Evolutionary conservation across 2,329 filamentous ascomycete species (phyloP), one percentile per base, ranked within the genome.

Genomic region (Penicillium sp.): DNA sequence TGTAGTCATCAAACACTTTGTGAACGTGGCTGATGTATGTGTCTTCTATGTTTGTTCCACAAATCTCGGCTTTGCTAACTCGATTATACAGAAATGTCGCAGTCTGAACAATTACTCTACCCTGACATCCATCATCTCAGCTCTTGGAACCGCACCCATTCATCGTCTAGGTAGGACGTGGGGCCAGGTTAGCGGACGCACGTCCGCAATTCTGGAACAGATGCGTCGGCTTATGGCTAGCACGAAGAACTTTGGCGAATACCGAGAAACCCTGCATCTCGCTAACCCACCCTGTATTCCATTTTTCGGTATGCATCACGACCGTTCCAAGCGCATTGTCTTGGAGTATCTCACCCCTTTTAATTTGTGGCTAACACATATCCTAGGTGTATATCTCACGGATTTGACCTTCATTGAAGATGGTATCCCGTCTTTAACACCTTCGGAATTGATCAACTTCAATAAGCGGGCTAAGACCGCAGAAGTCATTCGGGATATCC

Each of bases 341-440:
- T 37, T 37, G 46, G 25, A 40, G 6, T 15, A 27, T 54, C 50
- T 37, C 10, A 29, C 41, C 29, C 54, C 43, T 47, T 47, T 52
- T 21, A 1, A 35, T 43, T 51, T 68, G 47, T 67, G 42, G 57
- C 63, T 58, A 48, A 64, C 47, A 51, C 9, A n/a, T 12, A n/a
- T 13, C 62, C 5, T 66, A 94, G 91, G 92, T 76, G 93, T 97
- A 56, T 99, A 97, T 74, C 81, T 99, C 61, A 99, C 94, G 58
- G 94, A 99, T 79, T 81, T 99, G 58, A 97, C 93, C 1, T 99
- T 99, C 71, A 99, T 99, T 64, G 94, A 99, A 75, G 93, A 99
- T 70, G 94, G 94, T 66, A 99, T 99, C 62, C 92, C 94, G 3
- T 96, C 93, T 10, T 86, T 96, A 68, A 97, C 97, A 77, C 96